Evolutionary conservation across 352 stramenopile species (phyloP).

Genomic region (Pythium monospermum): DNA sequence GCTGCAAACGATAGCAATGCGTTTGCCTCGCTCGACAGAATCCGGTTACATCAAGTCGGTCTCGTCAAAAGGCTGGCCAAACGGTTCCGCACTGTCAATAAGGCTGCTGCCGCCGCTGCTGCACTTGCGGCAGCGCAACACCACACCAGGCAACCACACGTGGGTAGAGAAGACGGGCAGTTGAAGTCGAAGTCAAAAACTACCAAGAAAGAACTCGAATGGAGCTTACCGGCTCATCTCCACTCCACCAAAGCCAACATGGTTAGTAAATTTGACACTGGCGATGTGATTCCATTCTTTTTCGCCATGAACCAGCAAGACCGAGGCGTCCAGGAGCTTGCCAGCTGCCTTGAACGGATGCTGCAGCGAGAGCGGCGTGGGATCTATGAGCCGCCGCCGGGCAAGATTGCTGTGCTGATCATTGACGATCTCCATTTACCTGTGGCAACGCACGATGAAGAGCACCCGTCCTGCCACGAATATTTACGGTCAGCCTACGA

Average conservation of each 20-base stretch:
- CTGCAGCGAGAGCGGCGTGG: constrained; percentile 30
- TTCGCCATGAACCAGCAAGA: constrained; percentile 22
- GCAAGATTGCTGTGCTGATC: constrained; percentile 28
- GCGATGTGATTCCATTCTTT: constrained; percentile 27
- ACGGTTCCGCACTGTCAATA: constrained; percentile 23
- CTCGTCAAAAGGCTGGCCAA: constrained; percentile 21
- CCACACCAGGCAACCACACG: background rate
- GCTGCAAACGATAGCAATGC: constrained; percentile 4
- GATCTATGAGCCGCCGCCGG: constrained; percentile 31
- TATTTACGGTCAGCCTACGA: constrained; percentile 24
- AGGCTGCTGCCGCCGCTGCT: constrained; percentile 15
- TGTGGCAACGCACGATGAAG: constrained; percentile 10
- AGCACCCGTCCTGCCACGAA: constrained; percentile 19
- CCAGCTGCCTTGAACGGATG: constrained; percentile 25
- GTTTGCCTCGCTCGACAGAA: constrained; percentile 22
- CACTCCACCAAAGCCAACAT: constrained; percentile 10
- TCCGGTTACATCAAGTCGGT: constrained; percentile 26
- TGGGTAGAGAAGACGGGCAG: background rate
- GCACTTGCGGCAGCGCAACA: constrained; percentile 15
- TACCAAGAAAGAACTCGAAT: constrained; percentile 4
- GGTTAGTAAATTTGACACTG: constrained; percentile 20
- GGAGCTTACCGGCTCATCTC: constrained; percentile 9
- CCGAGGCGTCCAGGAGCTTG: constrained; percentile 12
- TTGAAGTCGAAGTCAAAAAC: background rate
- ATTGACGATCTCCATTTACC: constrained; percentile 38